Percentiles rank a stretch among this genome's conserved stretches.
phyloP scores from a whole-genome alignment of 768 basidiomycete genomes.

The Phaeotremella fagi region DNA sequence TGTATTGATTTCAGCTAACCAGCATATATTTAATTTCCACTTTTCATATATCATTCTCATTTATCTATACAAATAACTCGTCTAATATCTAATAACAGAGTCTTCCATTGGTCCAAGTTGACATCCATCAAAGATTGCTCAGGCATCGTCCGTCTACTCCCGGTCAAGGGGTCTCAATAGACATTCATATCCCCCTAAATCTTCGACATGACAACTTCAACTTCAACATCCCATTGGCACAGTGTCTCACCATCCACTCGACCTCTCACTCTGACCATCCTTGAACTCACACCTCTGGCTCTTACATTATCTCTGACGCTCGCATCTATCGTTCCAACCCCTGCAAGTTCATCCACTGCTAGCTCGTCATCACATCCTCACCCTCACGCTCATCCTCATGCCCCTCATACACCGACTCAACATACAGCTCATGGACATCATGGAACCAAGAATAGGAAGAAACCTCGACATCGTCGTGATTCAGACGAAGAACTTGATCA shows the following conservation, averaged over 20 bases:
- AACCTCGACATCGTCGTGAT: conserved; percentile 19
- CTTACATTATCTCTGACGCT: conserved; percentile 46
- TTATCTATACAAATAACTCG: too few species aligned
- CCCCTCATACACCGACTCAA: conserved; percentile 4
- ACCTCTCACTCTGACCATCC: conserved; percentile 42
- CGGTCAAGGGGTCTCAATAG: too few species aligned
- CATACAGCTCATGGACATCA: conserved; percentile 10
- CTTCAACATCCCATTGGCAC: conserved; percentile 38
- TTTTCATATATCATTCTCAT: too few species aligned
- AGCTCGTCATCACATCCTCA: not conserved
- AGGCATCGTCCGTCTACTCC: too few species aligned
- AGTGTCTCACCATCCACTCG: conserved; percentile 41
- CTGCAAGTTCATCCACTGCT: conserved; percentile 1
- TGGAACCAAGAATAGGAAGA: conserved; percentile 10
- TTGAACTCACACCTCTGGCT: conserved; percentile 46
- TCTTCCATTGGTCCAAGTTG: too few species aligned
- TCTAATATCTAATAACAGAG: too few species aligned
- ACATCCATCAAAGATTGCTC: too few species aligned
- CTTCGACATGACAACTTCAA: conserved; percentile 8
- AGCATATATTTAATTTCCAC: too few species aligned
- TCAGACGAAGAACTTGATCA: conserved; percentile 36
- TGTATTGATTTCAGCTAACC: too few species aligned
- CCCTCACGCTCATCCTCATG: too few species aligned
- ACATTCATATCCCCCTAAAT: too few species aligned
- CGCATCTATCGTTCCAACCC: conserved; percentile 16